Conservation (phyloP, 1,284 basidiomycete species). For the Xerocomus amazonicus region DNA sequence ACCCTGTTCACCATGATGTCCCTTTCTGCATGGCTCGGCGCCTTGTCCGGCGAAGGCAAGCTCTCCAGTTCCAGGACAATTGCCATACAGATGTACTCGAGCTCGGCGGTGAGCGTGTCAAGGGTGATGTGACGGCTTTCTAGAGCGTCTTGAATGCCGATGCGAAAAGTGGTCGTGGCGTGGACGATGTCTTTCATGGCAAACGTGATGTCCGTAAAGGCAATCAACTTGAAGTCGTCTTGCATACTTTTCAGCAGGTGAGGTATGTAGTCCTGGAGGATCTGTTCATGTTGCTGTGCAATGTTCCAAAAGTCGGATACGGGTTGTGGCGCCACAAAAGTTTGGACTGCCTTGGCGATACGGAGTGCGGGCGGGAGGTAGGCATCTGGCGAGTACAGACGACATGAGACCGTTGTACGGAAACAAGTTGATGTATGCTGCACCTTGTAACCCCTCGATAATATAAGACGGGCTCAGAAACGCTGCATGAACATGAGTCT, state of each 20-base stretch:
- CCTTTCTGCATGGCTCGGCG: constrained; percentile 4
- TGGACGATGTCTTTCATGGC: constrained; percentile 9
- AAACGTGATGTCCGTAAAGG: constrained; percentile 5
- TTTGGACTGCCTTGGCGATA: neutral
- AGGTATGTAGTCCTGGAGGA: constrained; percentile 2
- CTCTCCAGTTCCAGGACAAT: neutral
- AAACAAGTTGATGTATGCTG: too few species aligned
- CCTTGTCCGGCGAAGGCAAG: constrained; percentile 1
- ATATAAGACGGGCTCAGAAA: neutral
- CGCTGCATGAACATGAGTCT: constrained; percentile 1
- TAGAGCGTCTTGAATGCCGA: constrained; percentile 5
- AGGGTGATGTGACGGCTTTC: constrained; percentile 3
- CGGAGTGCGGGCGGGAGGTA: neutral
- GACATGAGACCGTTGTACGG: neutral
- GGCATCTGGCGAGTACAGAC: neutral
- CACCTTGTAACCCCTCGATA: constrained; percentile 2
- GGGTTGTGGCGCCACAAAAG: neutral
- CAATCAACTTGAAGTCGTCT: neutral
- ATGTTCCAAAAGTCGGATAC: constrained; percentile 10
- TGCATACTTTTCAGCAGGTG: constrained; percentile 3
- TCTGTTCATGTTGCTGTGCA: constrained; percentile 1
- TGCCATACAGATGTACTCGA: constrained; percentile 4
- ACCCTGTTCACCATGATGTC: constrained; percentile 4
- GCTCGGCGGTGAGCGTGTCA: neutral
- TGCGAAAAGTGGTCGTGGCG: constrained; percentile 11